Percentiles rank a stretch among this genome's conserved stretches.
Evolutionary conservation across 2,329 filamentous ascomycete genomes (phyloP).

Genomic region (Alternaria ethzedia): DNA sequence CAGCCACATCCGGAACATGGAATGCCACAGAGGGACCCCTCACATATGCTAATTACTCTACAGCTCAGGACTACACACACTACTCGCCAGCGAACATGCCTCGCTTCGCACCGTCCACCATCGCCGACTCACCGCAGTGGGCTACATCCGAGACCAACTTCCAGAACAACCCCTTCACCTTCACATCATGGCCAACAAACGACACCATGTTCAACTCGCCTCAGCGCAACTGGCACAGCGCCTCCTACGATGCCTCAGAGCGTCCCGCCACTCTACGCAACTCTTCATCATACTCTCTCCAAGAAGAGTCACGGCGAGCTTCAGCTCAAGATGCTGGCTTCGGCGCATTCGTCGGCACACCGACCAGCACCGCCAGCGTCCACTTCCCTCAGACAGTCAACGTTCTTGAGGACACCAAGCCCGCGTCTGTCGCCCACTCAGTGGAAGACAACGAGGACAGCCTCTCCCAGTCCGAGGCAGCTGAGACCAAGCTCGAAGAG

Average conservation of each 20-base stretch:
- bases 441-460: slow-evolving; percentile 39
- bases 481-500: slow-evolving; percentile 44
- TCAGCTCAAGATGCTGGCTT: slow-evolving; percentile 34
- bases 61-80: slow-evolving; percentile 45
- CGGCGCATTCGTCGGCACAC: slow-evolving; percentile 39
- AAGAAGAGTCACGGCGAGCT: slow-evolving; percentile 29
- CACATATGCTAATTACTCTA: slow-evolving; percentile 47
- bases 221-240: slow-evolving; percentile 31
- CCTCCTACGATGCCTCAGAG: slow-evolving; percentile 26
- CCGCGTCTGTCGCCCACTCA: slow-evolving; percentile 32
- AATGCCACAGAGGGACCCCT: slow-evolving; percentile 40
- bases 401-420: slow-evolving; percentile 36
- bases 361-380: slow-evolving; percentile 37
- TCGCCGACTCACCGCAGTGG: slow-evolving; percentile 33
- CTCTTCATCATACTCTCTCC: slow-evolving; percentile 36
- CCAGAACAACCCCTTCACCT: slow-evolving; percentile 34
- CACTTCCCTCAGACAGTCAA: slow-evolving; percentile 29
- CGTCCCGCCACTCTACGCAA: slow-evolving; percentile 30
- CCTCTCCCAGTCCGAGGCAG: slow-evolving; percentile 35
- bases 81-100: slow-evolving; percentile 34
- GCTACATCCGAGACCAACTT: slow-evolving; percentile 32
- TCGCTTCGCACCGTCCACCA: slow-evolving; percentile 29
- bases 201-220: slow-evolving; percentile 32
- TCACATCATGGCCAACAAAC: slow-evolving; percentile 31
- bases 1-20: slow-evolving; percentile 37